A percentile compares a stretch with the other conserved stretches of the same genome.
Conservation (phyloP, 352 stramenopile species). For the Globisporangium solare region DNA sequence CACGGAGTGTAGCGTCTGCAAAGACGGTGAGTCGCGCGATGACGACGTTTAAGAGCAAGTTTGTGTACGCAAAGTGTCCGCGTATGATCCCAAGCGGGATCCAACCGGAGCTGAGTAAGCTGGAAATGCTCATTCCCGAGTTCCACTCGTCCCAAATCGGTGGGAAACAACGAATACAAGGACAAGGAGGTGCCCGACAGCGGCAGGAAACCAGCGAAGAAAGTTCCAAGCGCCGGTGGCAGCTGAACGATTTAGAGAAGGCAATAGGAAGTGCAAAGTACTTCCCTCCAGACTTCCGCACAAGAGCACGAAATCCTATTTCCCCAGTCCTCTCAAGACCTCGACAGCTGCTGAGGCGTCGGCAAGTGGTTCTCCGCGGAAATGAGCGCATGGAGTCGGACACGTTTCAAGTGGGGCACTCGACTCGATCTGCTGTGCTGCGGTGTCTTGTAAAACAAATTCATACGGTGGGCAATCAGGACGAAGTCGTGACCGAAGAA, state of each 20-base stretch:
- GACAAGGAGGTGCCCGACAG: constrained; percentile 3
- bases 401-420: constrained; percentile 33
- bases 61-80: constrained; percentile 76
- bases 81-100: constrained; percentile 68
- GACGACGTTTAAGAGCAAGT: constrained; percentile 88
- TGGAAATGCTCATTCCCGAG: constrained; percentile 73
- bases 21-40: constrained; percentile 78
- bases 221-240: constrained; percentile 28
- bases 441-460: constrained; percentile 46
- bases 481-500: constrained; percentile 14
- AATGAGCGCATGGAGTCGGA: constrained; percentile 15
- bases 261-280: constrained; percentile 46
- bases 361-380: constrained; percentile 6
- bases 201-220: constrained; percentile 5
- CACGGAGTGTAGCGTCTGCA: constrained; percentile 64
- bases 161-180: constrained; percentile 32
- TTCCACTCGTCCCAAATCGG: constrained; percentile 75
- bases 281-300: constrained; percentile 31
- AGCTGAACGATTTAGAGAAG: constrained; percentile 62
- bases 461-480: constrained; percentile 31
- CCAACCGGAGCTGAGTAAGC: constrained; percentile 36
- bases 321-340: constrained; percentile 37
- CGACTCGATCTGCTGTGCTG: constrained; percentile 38
- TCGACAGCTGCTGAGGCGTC: constrained; percentile 32
- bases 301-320: constrained; percentile 27